Conservation (phyloP, 768 basidiomycete species). For the Daedalea quercina region DNA sequence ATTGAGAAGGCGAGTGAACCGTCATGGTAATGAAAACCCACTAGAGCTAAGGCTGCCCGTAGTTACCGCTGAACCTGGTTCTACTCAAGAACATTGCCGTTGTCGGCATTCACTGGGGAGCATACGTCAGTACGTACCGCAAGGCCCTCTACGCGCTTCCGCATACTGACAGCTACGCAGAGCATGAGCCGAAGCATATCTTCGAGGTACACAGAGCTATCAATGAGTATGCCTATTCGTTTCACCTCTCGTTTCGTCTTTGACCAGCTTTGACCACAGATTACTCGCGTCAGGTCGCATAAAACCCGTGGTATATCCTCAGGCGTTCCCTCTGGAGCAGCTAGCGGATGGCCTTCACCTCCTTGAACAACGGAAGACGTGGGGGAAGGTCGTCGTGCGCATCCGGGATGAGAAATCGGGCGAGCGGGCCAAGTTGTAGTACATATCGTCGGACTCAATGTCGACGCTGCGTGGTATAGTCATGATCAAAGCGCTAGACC, state of each 20-base stretch:
- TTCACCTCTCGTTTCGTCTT: not conserved
- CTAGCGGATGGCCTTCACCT: conserved; percentile 66
- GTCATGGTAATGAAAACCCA: not conserved
- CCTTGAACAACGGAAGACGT: conserved; percentile 79
- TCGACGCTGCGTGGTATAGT: no score
- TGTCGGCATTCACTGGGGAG: conserved; percentile 85
- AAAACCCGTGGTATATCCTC: conserved; percentile 64
- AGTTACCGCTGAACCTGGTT: conserved; percentile 76
- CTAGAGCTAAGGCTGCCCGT: not conserved
- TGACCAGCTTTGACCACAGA: conserved; percentile 29
- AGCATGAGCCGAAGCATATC: conserved; percentile 59
- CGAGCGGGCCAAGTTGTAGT: conserved; percentile 35
- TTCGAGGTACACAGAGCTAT: conserved; percentile 67
- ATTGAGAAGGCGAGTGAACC: conserved; percentile 70
- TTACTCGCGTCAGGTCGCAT: conserved; percentile 61
- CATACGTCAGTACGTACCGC: conserved; percentile 53
- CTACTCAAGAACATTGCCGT: conserved; percentile 41
- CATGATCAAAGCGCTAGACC: no score
- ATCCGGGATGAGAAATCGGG: conserved; percentile 38
- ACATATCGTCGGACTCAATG: not conserved
- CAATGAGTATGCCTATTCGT: conserved; percentile 39
- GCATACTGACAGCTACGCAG: conserved; percentile 25
- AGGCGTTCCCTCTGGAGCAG: conserved; percentile 61
- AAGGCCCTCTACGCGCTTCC: not conserved
- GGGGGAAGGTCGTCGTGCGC: conserved; percentile 81